Conservation (phyloP, 2,329 filamentous ascomycete species). For the Monosporascus ibericus region DNA sequence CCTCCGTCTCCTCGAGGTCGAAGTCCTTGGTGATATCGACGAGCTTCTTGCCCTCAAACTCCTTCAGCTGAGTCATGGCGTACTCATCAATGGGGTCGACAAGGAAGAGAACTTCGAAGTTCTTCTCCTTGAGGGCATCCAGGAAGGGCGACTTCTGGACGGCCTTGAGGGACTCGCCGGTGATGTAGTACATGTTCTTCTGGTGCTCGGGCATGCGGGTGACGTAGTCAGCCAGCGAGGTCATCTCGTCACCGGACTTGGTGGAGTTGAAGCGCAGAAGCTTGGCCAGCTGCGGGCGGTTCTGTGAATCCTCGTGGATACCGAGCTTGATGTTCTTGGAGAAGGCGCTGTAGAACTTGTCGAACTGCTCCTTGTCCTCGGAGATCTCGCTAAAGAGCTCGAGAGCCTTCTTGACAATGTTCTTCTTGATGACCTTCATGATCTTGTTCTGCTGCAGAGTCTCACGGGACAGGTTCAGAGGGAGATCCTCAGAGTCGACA, state of each 20-base stretch:
- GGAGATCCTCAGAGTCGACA: slow-evolving; percentile 98
- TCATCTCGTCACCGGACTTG: slow-evolving; percentile 94
- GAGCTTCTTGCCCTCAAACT: slow-evolving; percentile 99
- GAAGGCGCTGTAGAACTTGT: slow-evolving; percentile 99
- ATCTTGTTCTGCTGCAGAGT: slow-evolving; percentile 99
- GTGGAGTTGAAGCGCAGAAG: slow-evolving; percentile 98
- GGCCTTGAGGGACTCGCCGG: slow-evolving; percentile 97
- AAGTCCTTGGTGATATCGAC: slow-evolving; percentile 99
- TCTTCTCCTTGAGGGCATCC: slow-evolving; percentile 96
- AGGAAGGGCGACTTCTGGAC: slow-evolving; percentile 98
- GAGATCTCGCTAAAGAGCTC: slow-evolving; percentile 99
- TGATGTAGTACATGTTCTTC: slow-evolving; percentile 99
- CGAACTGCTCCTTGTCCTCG: slow-evolving; percentile 99
- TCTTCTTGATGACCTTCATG: slow-evolving; percentile 99
- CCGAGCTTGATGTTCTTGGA: slow-evolving; percentile 99
- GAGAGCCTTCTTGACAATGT: slow-evolving; percentile 99
- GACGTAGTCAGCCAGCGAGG: slow-evolving; percentile 93
- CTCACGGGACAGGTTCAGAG: slow-evolving; percentile 99
- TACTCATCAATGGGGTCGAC: slow-evolving; percentile 99
- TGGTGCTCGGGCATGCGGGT: slow-evolving; percentile 99
- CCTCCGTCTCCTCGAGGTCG: slow-evolving; percentile 98
- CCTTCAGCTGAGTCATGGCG: slow-evolving; percentile 99
- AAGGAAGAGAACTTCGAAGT: slow-evolving; percentile 98
- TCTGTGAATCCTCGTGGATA: slow-evolving; percentile 99
- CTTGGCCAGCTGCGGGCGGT: slow-evolving; percentile 89